Evolutionary conservation across 768 basidiomycete genomes (phyloP), one percentile per base, ranked within the genome.

Genomic region (Cystoderma amianthinum): DNA sequence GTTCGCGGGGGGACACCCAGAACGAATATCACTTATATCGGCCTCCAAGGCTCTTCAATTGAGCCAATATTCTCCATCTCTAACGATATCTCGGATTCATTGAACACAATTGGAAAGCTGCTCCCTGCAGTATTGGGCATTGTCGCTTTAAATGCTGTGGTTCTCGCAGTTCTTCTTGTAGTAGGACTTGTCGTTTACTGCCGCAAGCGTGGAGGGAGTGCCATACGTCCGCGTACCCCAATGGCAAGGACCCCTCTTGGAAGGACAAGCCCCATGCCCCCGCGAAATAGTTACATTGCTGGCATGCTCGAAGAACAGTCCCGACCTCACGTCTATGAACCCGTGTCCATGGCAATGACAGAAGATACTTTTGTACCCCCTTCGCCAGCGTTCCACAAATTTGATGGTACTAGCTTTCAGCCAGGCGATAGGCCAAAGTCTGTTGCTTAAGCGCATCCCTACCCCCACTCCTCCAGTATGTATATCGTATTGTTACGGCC

Each of bases 61-160:
- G 54, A 66, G 21, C 65, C 68, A 21, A 64, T 69, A 2, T 76
- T 82, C 45, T 58, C 72, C 5, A 61, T 87, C 39, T 78, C 83
- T 5, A 63, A 72, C 33, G 71, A 83, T 46, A 65, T 80, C 49
- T 70, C 72, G 3, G 53, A 69, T 33, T 78, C 78, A 12, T 59
- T 92, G 39, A 74, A 78, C 54, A 72, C 71, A 52, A 71, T 92
- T 50, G 70, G 73, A 35, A 71, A 65, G 19, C 80, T 73, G 60
- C 63, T 90, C 37, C 88, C 88, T 17, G 82, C 76, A 18, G 76
- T 90, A 65, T 68, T 91, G 38, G 88, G 69, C 19, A 60, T 90
- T 44, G 76, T 89, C 53, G 88, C 79, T 24, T 68, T 91, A 50
- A 92, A 92, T 52, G 82, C 85, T 4, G 61, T 87, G 19, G 69